These are phyloP conservation scores for Lagenidium giganteum DNA, from an alignment of 352 stramenopile genomes.

Conservation along the genomic window DNA sequence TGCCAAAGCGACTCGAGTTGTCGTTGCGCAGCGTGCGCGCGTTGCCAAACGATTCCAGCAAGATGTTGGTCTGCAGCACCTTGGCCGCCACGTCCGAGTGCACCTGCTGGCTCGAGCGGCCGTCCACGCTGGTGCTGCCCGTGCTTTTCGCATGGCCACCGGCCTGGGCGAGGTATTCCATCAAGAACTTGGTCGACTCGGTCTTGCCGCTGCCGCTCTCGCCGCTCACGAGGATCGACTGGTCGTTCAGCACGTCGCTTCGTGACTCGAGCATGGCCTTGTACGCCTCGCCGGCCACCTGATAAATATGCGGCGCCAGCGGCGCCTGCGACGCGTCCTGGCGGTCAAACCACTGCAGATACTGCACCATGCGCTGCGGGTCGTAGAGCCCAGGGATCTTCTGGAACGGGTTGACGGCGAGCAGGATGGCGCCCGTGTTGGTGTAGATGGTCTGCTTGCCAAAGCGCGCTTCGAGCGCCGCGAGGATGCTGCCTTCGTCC, in stretches of 20 bases:
- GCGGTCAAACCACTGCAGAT: conserved; percentile 58
- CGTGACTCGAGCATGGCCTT: conserved; percentile 69
- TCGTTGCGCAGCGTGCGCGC: conserved; percentile 85
- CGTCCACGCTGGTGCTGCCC: conserved; percentile 60
- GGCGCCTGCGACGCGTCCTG: conserved; percentile 15
- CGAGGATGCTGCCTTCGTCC: conserved; percentile 59
- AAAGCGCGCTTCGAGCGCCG: conserved; percentile 69
- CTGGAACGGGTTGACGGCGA: conserved; percentile 83
- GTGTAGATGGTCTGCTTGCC: conserved; percentile 78
- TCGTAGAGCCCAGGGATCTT: conserved; percentile 67
- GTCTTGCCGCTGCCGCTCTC: conserved; percentile 87
- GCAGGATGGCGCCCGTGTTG: conserved; percentile 73
- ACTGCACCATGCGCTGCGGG: conserved; percentile 41
- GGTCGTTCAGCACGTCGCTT: conserved; percentile 53
- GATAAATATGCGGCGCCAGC: conserved; percentile 82
- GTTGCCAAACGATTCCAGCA: conserved; percentile 89
- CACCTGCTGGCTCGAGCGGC: conserved; percentile 24
- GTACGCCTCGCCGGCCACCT: conserved; percentile 78
- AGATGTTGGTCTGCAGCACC: conserved; percentile 87
- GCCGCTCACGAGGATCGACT: conserved; percentile 84
- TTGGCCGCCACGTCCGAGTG: conserved; percentile 85
- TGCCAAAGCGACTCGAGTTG: conserved; percentile 90
- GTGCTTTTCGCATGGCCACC: no score
- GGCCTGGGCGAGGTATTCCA: conserved; percentile 81
- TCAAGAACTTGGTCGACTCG: conserved; percentile 88